Percentiles rank a stretch among this genome's conserved stretches.
Conservation (phyloP, 352 stramenopile species). For the Blastocystis hominis region DNA sequence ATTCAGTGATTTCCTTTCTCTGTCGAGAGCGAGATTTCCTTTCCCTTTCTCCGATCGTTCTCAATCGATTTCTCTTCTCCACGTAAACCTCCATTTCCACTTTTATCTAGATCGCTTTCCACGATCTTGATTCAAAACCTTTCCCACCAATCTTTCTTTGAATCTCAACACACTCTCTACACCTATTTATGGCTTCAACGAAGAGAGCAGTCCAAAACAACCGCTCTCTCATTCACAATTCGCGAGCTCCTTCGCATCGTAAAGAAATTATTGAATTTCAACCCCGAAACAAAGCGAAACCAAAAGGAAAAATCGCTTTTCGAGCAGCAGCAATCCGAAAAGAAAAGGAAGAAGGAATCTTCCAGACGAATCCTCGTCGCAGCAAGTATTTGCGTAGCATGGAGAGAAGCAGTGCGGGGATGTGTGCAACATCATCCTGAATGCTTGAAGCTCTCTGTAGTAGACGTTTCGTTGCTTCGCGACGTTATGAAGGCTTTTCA, state of each 20-base stretch:
- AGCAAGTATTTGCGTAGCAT: background rate
- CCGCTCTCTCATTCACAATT: background rate
- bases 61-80: background rate
- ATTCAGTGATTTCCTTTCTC: background rate
- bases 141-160: background rate
- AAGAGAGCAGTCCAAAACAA: background rate
- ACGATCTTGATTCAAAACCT: background rate
- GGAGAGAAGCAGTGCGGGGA: background rate
- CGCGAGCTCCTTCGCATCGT: background rate
- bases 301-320: background rate
- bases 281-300: background rate
- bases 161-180: background rate
- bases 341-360: background rate
- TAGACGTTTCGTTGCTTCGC: background rate
- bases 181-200: background rate
- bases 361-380: background rate
- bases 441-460: background rate
- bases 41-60: background rate
- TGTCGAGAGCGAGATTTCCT: background rate
- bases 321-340: background rate
- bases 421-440: background rate
- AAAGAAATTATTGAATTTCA: background rate
- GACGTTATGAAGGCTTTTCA: background rate
- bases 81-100: background rate
- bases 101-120: background rate